Conservation (phyloP, 495 filamentous ascomycete species). For the Penicillium longicatenatum region DNA sequence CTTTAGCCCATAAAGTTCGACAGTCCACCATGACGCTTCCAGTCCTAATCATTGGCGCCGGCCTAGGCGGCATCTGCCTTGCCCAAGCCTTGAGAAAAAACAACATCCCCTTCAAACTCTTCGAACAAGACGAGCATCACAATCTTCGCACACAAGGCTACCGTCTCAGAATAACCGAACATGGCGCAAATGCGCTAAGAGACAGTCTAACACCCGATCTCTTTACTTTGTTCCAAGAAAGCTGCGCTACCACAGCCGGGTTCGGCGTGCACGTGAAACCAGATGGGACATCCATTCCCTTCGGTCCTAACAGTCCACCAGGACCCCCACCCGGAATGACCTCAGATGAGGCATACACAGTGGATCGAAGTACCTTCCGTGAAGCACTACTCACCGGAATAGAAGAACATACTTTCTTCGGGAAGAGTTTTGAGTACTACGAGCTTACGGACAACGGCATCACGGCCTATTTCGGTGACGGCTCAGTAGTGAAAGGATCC, state of each 20-base stretch:
- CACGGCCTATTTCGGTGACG: conserved; percentile 41
- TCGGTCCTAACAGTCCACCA: conserved; percentile 15
- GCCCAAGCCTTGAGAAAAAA: conserved; percentile 55
- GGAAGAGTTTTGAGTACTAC: conserved; percentile 41
- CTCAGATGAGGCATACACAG: conserved; percentile 20
- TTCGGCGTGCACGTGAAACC: conserved; percentile 17
- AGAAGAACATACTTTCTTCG: conserved; percentile 42
- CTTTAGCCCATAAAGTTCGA: background rate
- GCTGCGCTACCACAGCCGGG: conserved; percentile 47
- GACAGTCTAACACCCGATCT: conserved; percentile 46
- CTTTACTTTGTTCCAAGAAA: conserved; percentile 53
- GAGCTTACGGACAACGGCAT: conserved; percentile 30
- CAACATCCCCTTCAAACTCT: conserved; percentile 54
- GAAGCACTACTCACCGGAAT: conserved; percentile 31
- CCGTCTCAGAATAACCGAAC: conserved; percentile 51
- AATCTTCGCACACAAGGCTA: conserved; percentile 43
- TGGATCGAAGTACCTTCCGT: conserved; percentile 33
- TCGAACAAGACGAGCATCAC: conserved; percentile 43
- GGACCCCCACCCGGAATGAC: background rate
- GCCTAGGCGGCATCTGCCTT: conserved; percentile 55
- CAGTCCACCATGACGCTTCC: conserved; percentile 16
- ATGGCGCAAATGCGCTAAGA: conserved; percentile 56
- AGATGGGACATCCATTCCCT: conserved; percentile 9
- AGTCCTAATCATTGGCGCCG: conserved; percentile 51
- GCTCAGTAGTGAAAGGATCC: conserved; percentile 32